These are phyloP conservation scores for Porphyrellus cyaneotinctus DNA, from an alignment of 768 basidiomycete species.

Conservation along the genomic window DNA sequence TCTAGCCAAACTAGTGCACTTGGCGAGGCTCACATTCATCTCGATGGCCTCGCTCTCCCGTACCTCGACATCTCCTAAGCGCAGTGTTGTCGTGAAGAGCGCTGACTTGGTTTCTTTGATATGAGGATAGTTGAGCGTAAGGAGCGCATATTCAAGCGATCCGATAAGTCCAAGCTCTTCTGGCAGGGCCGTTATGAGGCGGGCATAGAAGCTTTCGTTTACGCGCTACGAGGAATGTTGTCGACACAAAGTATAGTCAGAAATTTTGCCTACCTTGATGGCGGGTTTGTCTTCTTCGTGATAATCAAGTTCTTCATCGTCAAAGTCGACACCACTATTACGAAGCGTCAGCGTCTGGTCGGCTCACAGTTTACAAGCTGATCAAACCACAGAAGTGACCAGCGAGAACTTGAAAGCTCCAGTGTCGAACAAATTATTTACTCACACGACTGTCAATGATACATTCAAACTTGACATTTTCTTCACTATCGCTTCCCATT, in stretches of 20 bases:
- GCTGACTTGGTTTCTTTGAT: constrained; percentile 65
- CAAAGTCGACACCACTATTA: constrained; percentile 83
- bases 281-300: constrained; percentile 63
- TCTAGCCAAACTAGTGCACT: constrained; percentile 67
- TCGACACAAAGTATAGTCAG: neutral
- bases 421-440: neutral
- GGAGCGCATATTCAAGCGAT: constrained; percentile 29
- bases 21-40: constrained; percentile 69
- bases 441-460: constrained; percentile 68
- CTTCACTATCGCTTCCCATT: constrained; percentile 65
- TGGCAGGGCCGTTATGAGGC: constrained; percentile 38
- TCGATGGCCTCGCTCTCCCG: constrained; percentile 69
- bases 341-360: constrained; percentile 5
- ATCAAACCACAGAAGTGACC: neutral
- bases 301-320: constrained; percentile 62
- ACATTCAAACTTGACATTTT: constrained; percentile 63
- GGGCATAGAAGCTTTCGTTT: constrained; percentile 73
- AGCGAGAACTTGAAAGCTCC: neutral
- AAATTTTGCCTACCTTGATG: constrained; percentile 57
- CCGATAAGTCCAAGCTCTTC: constrained; percentile 25
- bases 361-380: neutral
- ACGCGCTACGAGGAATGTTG: constrained; percentile 40
- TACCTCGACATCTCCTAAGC: constrained; percentile 71
- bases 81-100: constrained; percentile 59
- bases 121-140: constrained; percentile 45